phyloP scores from a whole-genome alignment of 768 basidiomycete genomes.

The Multifurca ochricompacta region DNA sequence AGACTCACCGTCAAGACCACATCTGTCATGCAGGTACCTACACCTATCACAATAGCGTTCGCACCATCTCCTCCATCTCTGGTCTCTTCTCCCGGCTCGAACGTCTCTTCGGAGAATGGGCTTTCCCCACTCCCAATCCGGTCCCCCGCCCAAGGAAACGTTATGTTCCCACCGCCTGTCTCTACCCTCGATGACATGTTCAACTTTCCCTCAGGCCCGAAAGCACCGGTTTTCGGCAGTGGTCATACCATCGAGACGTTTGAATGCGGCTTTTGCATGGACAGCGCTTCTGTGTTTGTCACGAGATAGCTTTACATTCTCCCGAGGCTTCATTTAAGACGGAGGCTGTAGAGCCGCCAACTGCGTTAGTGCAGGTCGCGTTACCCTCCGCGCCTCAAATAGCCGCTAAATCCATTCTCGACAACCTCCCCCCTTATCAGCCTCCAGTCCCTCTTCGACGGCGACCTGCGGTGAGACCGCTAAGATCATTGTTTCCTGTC shows the following conservation, averaged over 20 bases:
- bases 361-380: constrained; percentile 13
- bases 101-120: constrained; percentile 24
- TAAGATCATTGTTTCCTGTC: constrained; percentile 49
- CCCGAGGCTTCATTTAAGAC: constrained; percentile 23
- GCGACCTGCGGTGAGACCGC: constrained; percentile 31
- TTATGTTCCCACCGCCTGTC: constrained; percentile 28
- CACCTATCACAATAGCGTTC: constrained; percentile 27
- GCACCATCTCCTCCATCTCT: constrained; percentile 35
- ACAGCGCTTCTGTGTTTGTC: constrained; percentile 67
- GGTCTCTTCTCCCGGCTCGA: constrained; percentile 43
- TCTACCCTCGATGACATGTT: constrained; percentile 29
- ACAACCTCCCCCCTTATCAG: constrained; percentile 72
- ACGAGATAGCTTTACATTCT: constrained; percentile 52
- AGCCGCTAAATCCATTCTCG: constrained; percentile 51
- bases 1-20: constrained; percentile 26
- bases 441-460: constrained; percentile 77
- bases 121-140: constrained; percentile 29
- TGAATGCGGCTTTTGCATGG: constrained; percentile 71
- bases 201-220: constrained; percentile 31
- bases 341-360: constrained; percentile 24
- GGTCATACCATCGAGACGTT: constrained; percentile 35
- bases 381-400: constrained; percentile 18
- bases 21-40: constrained; percentile 24
- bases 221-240: constrained; percentile 25
- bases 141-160: constrained; percentile 25